A percentile compares a stretch with the other conserved stretches of the same genome.
These are phyloP conservation scores for Cyberlindnera mycetangii DNA, from an alignment of 805 yeast species.

Conservation along the genomic window DNA sequence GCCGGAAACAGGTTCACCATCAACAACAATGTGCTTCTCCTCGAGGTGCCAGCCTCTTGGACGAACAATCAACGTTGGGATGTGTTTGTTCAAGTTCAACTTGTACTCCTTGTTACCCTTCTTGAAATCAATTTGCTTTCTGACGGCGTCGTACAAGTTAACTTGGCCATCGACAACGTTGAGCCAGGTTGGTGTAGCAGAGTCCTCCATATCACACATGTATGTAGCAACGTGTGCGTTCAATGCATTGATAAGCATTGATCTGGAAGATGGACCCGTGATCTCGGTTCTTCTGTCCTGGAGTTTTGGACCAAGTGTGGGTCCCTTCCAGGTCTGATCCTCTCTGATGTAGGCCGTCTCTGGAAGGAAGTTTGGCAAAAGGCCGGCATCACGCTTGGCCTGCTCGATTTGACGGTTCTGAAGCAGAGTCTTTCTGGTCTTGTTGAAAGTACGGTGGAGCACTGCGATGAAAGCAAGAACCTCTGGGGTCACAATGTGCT, in stretches of 20 bases:
- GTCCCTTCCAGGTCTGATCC: constrained; percentile 75
- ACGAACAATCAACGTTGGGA: constrained; percentile 78
- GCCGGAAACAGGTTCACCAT: constrained; percentile 77
- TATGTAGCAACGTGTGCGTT: constrained; percentile 77
- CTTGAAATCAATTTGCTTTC: constrained; percentile 58
- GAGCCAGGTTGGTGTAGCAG: constrained; percentile 80
- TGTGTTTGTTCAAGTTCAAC: constrained; percentile 41
- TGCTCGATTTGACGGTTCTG: constrained; percentile 62
- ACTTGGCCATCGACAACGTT: constrained; percentile 81
- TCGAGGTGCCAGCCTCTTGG: constrained; percentile 90
- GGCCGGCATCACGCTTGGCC: constrained; percentile 57
- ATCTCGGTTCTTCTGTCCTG: constrained; percentile 76
- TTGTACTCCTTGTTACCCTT: constrained; percentile 37
- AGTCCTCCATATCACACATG: constrained; percentile 86
- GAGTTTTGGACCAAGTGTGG: constrained; percentile 67
- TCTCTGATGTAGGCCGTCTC: constrained; percentile 70
- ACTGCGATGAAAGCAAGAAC: constrained; percentile 70
- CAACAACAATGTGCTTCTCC: constrained; percentile 67
- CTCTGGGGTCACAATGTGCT: constrained; percentile 37
- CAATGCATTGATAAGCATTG: constrained; percentile 80
- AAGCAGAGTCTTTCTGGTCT: constrained; percentile 54
- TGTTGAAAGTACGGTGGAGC: constrained; percentile 70
- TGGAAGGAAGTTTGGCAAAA: constrained; percentile 57
- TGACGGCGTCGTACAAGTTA: constrained; percentile 70
- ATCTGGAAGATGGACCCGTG: constrained; percentile 83